Evolutionary conservation across 805 yeast genomes (phyloP), one percentile per base, ranked within the genome.

Genomic region (Cyberlindnera bimundalis): DNA sequence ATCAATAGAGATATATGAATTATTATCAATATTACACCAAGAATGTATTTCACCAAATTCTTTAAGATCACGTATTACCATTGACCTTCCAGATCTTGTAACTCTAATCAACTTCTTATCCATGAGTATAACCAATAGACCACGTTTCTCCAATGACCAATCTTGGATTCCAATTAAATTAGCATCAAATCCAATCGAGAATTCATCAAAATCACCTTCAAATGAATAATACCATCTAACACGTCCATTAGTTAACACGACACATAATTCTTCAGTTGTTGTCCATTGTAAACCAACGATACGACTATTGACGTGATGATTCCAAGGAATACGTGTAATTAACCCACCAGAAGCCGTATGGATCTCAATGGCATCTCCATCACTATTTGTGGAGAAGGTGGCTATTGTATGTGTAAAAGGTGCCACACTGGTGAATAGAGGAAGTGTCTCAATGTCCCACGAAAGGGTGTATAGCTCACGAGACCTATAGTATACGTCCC

Each of bases 401-500:
- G 50, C 50, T 10, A 45, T 38, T 29, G 50, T 40, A 33, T 41
- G 43, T 15, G 50, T 48, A 20, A n/a, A 19, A 2, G 43, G 40
- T 1, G 48, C 41, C 13, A 47, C 12, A 9, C 45, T 40, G 5
- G 40, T 39, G 9, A 37, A 10, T 19, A 14, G 24, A n/a, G 44
- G 48, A 21, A 37, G 18, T n/a, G 16, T 8, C 11, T 38, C 45
- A 8, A 37, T 10, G 26, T 30, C 34, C 46, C 46, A 44, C 12
- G 33, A 11, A 14, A 43, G 40, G n/a, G 43, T 3, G 30, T 43
- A 49, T 10, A 49, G 41, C 16, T 49, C 53, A 2, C 48, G 27
- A 3, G 39, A 21, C 15, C 53, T 41, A 37, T 49, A 49, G 30
- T 46, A 49, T 15, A 46, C 51, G 34, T 49, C 53, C 11, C 40